Base-by-base conservation (phyloP, 768 basidiomycete genomes). In the Sarcodon aspratus region DNA sequence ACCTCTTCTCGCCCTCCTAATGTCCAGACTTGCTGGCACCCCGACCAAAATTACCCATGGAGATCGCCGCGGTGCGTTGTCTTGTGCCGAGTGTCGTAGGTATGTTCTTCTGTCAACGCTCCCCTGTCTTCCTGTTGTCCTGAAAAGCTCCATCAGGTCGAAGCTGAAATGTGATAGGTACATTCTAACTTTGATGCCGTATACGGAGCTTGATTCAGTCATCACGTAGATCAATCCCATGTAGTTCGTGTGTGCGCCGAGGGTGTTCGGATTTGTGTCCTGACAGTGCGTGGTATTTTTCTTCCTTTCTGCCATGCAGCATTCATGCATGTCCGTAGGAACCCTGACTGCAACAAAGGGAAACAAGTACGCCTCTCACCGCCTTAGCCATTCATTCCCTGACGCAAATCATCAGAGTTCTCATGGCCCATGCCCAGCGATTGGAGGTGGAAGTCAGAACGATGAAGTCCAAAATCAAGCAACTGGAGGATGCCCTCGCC, bases 21-120 rank as follows among this genome's bases (percentile, higher is more conserved):
- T 27, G 21, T 27, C 21, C 5, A 27, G 21, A 27, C 21, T 27
- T 5, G 21, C 21, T 27, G 21, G 21, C 21, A 27, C 21, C 40
- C 40, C 40, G 9, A 27, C 27, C 40, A 42, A 27, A 42, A 13
- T 27, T 1, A 42, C 40, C 13, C 15, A 17, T 8, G 11, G 40
- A 1, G 40, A 42, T 27, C 40, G 40, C 11, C 40, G 40, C 55
- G 55, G 61, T 33, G 71, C 68, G 1, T 57, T 74, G 21, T 74
- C 75, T 13, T 77, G 75, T 52, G 73, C 74, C 42, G 75, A 77
- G 55, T 77, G 75, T 55, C 67, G 74, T 36, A 64, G 75, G 74
- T 73, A 46, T 11, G 61, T 49, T 44, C 21, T 33, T 33, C 13
- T 13, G 4, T 21, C 8, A 21, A 7, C 11, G 15, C 33, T 31